Percentiles rank a stretch among this genome's conserved stretches.
phyloP scores from a whole-genome alignment of 352 stramenopile species.

The Pythium biforme region DNA sequence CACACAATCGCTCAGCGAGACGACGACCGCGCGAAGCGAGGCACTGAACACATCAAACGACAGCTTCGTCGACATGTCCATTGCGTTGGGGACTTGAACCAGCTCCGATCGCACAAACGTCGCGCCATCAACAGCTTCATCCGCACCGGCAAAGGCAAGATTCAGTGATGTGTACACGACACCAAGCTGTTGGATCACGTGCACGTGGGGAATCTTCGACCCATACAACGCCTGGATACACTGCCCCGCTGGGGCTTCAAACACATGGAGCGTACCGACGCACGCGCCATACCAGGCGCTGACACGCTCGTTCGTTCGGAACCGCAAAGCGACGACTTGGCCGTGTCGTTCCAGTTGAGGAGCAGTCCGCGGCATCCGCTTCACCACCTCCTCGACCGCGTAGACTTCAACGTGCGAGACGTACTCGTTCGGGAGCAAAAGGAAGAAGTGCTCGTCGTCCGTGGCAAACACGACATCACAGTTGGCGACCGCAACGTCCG shows the following conservation, averaged over 20 bases:
- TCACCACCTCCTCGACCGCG: no score
- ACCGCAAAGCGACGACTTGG: not conserved
- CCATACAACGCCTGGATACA: constrained; percentile 3
- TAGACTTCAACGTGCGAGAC: constrained; percentile 4
- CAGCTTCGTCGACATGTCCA: not conserved
- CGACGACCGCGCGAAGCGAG: not conserved
- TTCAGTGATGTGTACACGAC: not conserved
- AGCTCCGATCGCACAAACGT: no score
- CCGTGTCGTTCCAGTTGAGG: not conserved
- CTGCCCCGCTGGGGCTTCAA: not conserved
- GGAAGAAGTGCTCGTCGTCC: not conserved
- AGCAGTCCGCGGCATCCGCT: no score
- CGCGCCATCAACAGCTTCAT: not conserved
- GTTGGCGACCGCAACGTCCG: not conserved
- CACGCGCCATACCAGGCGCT: constrained; percentile 6
- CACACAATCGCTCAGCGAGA: not conserved
- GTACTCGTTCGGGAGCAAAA: constrained; percentile 6
- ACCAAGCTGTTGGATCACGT: not conserved
- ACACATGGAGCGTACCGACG: not conserved
- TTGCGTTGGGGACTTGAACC: not conserved
- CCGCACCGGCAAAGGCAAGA: not conserved
- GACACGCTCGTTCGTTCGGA: constrained; percentile 11
- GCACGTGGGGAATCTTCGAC: not conserved
- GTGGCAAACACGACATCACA: not conserved
- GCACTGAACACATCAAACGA: not conserved